phyloP scores from a whole-genome alignment of 2,329 filamentous ascomycete species.

The Furcasterigmium sp. region DNA sequence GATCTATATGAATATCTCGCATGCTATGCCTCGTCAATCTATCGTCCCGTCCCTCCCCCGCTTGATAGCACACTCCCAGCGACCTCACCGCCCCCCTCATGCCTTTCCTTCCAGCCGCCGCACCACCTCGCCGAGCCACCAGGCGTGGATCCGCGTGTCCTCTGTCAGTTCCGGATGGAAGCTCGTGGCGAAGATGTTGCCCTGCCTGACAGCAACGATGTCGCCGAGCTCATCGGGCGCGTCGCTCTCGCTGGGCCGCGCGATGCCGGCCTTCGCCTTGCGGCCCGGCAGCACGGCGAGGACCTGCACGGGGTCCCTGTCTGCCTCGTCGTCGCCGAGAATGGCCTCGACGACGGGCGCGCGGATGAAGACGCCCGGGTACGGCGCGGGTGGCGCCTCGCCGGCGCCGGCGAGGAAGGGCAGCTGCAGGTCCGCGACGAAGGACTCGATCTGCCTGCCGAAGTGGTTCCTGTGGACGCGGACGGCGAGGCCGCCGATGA shows the following conservation, averaged over 20 bases:
- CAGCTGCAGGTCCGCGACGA: constrained; percentile 69
- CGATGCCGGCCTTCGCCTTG: constrained; percentile 28
- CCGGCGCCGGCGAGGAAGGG: constrained; percentile 54
- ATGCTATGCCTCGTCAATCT: not conserved
- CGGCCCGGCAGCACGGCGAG: constrained; percentile 44
- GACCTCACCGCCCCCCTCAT: not conserved
- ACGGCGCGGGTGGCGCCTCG: constrained; percentile 37
- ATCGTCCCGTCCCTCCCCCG: not conserved
- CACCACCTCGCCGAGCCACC: constrained; percentile 76
- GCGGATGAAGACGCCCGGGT: constrained; percentile 85
- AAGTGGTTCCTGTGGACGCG: constrained; percentile 93
- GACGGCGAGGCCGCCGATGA: constrained; percentile 88
- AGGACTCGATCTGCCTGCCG: constrained; percentile 87
- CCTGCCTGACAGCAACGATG: constrained; percentile 84
- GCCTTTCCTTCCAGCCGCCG: not conserved
- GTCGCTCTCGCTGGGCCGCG: constrained; percentile 23
- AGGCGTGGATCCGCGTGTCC: constrained; percentile 82
- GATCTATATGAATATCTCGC: not conserved
- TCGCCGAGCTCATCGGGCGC: constrained; percentile 63
- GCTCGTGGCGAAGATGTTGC: constrained; percentile 88
- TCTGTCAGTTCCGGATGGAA: constrained; percentile 93
- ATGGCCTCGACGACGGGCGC: constrained; percentile 89
- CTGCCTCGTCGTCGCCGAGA: constrained; percentile 35
- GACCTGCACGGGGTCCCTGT: constrained; percentile 37
- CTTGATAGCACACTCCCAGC: too few relatives aligned